Conservation (phyloP, 2,329 filamentous ascomycete genomes). For the Colletotrichum higginsianum region DNA sequence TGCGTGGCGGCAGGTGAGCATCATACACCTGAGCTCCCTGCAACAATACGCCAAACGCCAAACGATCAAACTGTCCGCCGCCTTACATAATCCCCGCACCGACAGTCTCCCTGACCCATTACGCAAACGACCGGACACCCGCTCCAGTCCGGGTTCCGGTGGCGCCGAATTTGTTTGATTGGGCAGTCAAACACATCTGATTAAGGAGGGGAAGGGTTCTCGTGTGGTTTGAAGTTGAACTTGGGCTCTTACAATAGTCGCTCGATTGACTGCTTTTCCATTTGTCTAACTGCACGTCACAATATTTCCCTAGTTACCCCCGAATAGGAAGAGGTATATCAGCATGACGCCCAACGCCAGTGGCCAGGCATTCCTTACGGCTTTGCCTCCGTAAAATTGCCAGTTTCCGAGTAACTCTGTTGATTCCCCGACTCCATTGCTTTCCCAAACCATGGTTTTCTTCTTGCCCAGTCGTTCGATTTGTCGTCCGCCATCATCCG, state of each 20-base stretch:
- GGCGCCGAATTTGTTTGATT: not conserved
- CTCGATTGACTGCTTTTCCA: not conserved
- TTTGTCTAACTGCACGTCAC: constrained; percentile 16
- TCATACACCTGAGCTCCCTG: constrained; percentile 35
- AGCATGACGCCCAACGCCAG: constrained; percentile 37
- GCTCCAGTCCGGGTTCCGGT: constrained; percentile 5
- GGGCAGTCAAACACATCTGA: not conserved
- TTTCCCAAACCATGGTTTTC: constrained; percentile 24
- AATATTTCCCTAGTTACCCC: constrained; percentile 3
- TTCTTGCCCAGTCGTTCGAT: not conserved
- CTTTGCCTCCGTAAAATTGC: constrained; percentile 27
- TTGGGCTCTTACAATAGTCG: constrained; percentile 3
- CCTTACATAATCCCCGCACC: constrained; percentile 36
- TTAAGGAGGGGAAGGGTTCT: not conserved
- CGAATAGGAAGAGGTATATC: constrained; percentile 4
- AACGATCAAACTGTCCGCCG: constrained; percentile 12
- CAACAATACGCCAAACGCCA: not conserved
- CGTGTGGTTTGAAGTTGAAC: not conserved
- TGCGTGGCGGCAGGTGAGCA: constrained; percentile 34
- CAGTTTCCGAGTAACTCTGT: constrained; percentile 16
- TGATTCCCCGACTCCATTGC: constrained; percentile 38
- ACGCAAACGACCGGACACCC: constrained; percentile 27
- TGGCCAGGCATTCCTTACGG: constrained; percentile 17
- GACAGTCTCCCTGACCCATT: constrained; percentile 15
- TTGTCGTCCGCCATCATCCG: constrained; percentile 4